Evolutionary conservation across 345 rosid species (phyloP), one percentile per base, ranked within the genome.

Genomic region (Populus ilicifolia): DNA sequence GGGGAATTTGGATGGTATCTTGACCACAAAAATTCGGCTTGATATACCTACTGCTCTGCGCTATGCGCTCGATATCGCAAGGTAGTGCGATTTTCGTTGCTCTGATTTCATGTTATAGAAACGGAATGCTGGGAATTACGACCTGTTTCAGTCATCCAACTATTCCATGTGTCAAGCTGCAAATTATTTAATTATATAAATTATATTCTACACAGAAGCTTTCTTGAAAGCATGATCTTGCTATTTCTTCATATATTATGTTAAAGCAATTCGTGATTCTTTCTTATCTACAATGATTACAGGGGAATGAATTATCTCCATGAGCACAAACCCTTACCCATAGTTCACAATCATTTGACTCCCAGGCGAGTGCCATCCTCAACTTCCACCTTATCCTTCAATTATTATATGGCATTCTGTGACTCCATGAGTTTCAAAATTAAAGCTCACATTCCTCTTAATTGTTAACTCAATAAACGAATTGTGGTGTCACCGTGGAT

Each of bases 291-390:
- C 44, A 41, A 6, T 36, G 13, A 72, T 56, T 69, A 74, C 84
- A 89, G 93, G 75, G 93, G 93, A 79, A 87, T 90, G 90, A 87
- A 87, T 79, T 90, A 90, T 77, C 91, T 90, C 73, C 93, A 87
- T 46, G 38, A 84, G 84, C 91, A 90, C 83, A 90, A 88, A 76
- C 89, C 93, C 5, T 73, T 81, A 0, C 88, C 93, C 8, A 85
- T 88, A 77, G 89, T 87, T 70, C 93, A 90, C 82, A 85, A 88
- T 81, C 86, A 90, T 80, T 83, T 90, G 81, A 75, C 85, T 79
- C 80, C 66, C 12, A 88, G 85, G 93, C 83, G 74, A 27, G 69
- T 54, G 72, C 67, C 64, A 2, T 4, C 35, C 27, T 29, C 48
- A 8, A 1, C 44, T 41, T 41, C 44, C 44, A 41, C 11, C 8